Evolutionary conservation across 139 green algal genomes (phyloP).

Genomic region (Chlamydomonas sp.): DNA sequence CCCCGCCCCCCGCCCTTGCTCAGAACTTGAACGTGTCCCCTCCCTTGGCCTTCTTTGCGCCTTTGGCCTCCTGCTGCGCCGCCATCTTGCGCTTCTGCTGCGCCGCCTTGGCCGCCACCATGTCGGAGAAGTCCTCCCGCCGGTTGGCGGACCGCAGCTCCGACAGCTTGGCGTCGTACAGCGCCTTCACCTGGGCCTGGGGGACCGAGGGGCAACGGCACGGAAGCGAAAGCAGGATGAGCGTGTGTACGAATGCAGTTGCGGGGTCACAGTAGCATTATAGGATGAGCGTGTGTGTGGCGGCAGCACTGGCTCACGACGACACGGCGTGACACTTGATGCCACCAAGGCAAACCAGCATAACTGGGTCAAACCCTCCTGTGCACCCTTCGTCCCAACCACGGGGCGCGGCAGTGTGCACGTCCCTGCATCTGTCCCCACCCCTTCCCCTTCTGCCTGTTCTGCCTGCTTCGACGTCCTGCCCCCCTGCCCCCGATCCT

Average conservation of each 20-base stretch:
- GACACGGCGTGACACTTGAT: no score
- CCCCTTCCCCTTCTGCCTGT: no score
- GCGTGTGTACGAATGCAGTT: background rate
- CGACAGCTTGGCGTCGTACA: constrained; percentile 54
- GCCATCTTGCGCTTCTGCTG: constrained; percentile 87
- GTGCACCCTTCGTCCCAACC: no score
- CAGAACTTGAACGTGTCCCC: constrained; percentile 80
- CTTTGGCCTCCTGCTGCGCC: constrained; percentile 64
- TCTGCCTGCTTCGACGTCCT: background rate
- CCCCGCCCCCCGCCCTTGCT: background rate
- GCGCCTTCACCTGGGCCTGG: constrained; percentile 25
- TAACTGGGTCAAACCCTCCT: no score
- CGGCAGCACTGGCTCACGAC: constrained; percentile 66
- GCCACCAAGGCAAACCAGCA: no score
- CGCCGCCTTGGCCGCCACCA: constrained; percentile 91
- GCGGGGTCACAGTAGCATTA: no score
- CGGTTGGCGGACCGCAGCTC: constrained; percentile 56
- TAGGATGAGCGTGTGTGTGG: background rate
- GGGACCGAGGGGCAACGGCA: background rate
- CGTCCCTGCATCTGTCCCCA: no score
- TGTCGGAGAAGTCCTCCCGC: constrained; percentile 92
- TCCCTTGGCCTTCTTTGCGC: constrained; percentile 75
- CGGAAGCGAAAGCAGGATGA: background rate
- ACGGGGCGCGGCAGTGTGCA: no score
- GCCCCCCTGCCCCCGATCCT: constrained; percentile 40